Base-by-base conservation (phyloP, 139 green algal genomes). In the Micromonas pusilla region DNA sequence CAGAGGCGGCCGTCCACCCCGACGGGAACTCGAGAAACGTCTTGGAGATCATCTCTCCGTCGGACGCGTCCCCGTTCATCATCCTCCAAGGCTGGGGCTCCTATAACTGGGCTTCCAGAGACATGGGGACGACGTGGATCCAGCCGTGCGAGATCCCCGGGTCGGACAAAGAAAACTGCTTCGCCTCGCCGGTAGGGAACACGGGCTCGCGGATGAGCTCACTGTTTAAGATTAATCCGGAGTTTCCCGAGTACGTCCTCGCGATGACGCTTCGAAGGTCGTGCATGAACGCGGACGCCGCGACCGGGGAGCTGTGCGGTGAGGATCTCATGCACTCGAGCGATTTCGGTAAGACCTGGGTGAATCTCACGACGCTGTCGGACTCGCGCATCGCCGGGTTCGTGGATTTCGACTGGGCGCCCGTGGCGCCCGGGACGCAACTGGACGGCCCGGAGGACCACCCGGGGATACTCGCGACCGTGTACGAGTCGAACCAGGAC, bases 371-470 rank as follows among this genome's bases (percentile, higher is more conserved):
- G 6, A 85, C 70, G 1, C 81, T 83, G n/a, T 86, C 89, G 1
- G 65, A 83, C 21, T 91, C 89, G 34, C 83, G 85, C 16, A 82
- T 98, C 32, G 80, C 88, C 0, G 84, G 84, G 62, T 96, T 98
- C 74, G 86, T 93, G 23, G 94, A 97, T 81, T 98, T 92, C 83
- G 93, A 97, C 79, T 98, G 73, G 64, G 81, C 79, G 36, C 66
- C 32, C 13, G 66, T 72, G 71, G 81, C 80, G 28, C 66, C 32
- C 13, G 79, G 38, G 52, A n/a, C n/a, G n/a, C n/a, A n/a, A n/a
- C n/a, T n/a, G n/a, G 52, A 77, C 9, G 23, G 19, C 1, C 23
- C 30, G 30, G 16, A n/a, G 19, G 25, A n/a, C 13, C 2, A 64
- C 1, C 26, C 52, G 26, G 30, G 23, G 26, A 68, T 77, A 31